These are phyloP conservation scores for Melanopsichium pennsylvanicum DNA, from an alignment of 1,284 basidiomycete species.

Conservation along the genomic window DNA sequence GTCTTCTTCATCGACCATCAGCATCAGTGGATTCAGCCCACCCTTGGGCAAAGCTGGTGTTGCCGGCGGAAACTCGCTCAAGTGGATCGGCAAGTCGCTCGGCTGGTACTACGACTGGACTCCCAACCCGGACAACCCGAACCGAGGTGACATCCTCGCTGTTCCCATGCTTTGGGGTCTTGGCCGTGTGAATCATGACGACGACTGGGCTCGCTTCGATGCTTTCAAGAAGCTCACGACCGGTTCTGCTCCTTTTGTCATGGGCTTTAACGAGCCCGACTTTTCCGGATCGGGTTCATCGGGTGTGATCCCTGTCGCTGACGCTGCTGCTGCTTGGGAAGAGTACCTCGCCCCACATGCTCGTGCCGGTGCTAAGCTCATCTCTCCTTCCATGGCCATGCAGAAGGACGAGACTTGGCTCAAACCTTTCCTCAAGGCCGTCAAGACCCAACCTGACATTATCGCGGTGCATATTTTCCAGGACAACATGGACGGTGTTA, in stretches of 20 bases:
- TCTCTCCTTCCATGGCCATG: slow-evolving; percentile 52
- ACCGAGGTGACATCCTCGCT: slow-evolving; percentile 23
- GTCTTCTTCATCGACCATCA: slow-evolving; percentile 9
- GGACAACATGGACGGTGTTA: slow-evolving; percentile 49
- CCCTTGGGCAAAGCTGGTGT: slow-evolving; percentile 52
- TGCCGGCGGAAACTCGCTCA: slow-evolving; percentile 54
- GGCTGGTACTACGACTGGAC: slow-evolving; percentile 54
- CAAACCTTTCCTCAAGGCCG: slow-evolving; percentile 36
- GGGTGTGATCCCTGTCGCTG: slow-evolving; percentile 26
- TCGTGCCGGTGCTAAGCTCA: slow-evolving; percentile 43
- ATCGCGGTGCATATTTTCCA: slow-evolving; percentile 61
- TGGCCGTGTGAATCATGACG: slow-evolving; percentile 42
- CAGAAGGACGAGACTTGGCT: slow-evolving; percentile 53
- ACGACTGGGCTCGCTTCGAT: slow-evolving; percentile 43
- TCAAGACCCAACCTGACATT: slow-evolving; percentile 51
- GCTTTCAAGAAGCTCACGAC: slow-evolving; percentile 48
- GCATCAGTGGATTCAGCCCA: slow-evolving; percentile 31
- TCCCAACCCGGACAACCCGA: slow-evolving; percentile 37
- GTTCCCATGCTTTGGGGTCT: slow-evolving; percentile 56
- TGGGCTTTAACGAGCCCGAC: slow-evolving; percentile 55
- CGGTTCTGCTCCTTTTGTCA: slow-evolving; percentile 33
- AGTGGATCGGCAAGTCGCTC: slow-evolving; percentile 27
- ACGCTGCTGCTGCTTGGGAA: slow-evolving; percentile 50
- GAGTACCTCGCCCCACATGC: slow-evolving; percentile 44
- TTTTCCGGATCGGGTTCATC: slow-evolving; percentile 48